These are phyloP conservation scores for Euphorbia lathyris DNA, from an alignment of 345 rosid species.

Conservation along the genomic window DNA sequence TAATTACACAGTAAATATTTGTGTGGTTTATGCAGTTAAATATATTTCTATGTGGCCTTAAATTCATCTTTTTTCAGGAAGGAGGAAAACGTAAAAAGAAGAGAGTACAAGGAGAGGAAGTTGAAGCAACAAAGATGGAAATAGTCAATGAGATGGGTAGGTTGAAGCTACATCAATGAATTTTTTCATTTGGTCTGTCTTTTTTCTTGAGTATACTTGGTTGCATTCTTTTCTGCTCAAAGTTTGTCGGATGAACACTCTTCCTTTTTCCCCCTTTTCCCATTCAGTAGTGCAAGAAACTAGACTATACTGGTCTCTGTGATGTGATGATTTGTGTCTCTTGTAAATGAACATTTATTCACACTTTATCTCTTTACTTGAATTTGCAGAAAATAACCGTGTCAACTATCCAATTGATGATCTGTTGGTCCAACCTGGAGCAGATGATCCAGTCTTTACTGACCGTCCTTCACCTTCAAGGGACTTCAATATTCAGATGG, in stretches of 20 bases:
- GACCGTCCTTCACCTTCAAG: constrained; percentile 73
- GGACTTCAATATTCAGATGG: constrained; percentile 72
- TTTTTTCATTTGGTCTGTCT: neutral
- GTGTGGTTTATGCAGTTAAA: constrained; percentile 2
- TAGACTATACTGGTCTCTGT: neutral
- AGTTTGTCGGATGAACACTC: neutral
- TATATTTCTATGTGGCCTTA: constrained; percentile 17
- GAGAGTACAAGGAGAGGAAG: constrained; percentile 49
- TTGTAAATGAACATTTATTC: constrained; percentile 4
- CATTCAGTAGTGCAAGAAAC: neutral
- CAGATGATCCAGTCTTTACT: constrained; percentile 65
- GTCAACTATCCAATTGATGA: constrained; percentile 92
- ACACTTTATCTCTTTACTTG: constrained; percentile 15
- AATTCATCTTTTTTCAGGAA: constrained; percentile 40
- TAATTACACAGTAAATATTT: constrained; percentile 19
- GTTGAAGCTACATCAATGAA: neutral
- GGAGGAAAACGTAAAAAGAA: constrained; percentile 51
- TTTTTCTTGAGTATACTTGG: neutral
- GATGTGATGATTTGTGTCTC: neutral
- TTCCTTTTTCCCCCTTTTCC: neutral
- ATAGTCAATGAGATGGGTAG: constrained; percentile 27
- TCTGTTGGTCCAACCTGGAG: constrained; percentile 60
- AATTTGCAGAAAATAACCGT: constrained; percentile 52
- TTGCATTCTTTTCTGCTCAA: neutral
- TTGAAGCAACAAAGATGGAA: constrained; percentile 24